Evolutionary conservation across 208 protist genomes (phyloP), one percentile per base, ranked within the genome.

Genomic region (Leishmania turanica): DNA sequence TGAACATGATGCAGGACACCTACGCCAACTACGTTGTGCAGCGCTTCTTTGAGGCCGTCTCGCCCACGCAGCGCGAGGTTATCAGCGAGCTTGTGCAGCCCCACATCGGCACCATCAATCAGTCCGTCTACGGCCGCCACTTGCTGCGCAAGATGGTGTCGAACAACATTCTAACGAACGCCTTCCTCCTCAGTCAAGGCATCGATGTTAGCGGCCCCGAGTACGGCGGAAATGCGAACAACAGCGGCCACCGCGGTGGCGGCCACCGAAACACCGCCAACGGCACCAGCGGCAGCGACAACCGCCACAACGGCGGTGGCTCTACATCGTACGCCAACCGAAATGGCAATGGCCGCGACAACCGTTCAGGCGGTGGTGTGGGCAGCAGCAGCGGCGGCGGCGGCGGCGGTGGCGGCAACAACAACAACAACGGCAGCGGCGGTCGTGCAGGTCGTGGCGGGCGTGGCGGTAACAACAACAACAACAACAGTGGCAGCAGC

Each of bases 1-100:
- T 97, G 37, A 85, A 89, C 72, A 99, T 99, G 93, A 97, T 99
- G 91, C 98, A 98, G 86, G 98, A 99, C 82, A 97, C 93, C 73
- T 99, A 98, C 83, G 98, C 96, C 21, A 99, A 99, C 90, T 99
- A 99, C 87, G 98, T 99, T 1, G 95, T 99, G 24, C 98, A 99
- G 90, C 98, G 98, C 77, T 89, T 99, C 75, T 82, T 99, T 24
- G 97, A 99, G 71, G 79, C 76, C 15, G 87, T 88, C 37, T 90
- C 86, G 47, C 65, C 75, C 47, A 64, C 69, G 51, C 93, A 97
- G 86, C 87, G 90, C 65, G 75, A 79, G 58, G 86, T 86, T 53
- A 90, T 97, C 58, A 90, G 84, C 13, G 83, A 92, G 40, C 70
- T 91, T 13, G 87, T 94, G 68, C 62, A 82, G 75, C 91, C 90